Evolutionary conservation across 495 filamentous ascomycete genomes (phyloP), one percentile per base, ranked within the genome.

Genomic region (Pyronema domesticum): DNA sequence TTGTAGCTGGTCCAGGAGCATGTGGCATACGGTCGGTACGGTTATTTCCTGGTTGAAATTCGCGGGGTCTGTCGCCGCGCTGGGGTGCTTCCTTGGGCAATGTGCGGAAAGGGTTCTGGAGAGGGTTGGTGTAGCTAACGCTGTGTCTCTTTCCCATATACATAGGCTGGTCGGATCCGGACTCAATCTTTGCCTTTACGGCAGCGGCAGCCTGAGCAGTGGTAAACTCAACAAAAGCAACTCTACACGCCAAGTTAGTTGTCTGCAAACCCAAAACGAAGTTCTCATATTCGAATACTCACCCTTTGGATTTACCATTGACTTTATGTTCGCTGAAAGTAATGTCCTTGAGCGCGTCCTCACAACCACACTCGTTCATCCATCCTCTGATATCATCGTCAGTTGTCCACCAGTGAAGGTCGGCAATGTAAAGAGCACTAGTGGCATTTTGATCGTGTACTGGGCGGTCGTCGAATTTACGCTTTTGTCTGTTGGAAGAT

Each of bases 231-330:
- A 95, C 70, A 62, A 87, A 98, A 0, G 80, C 87, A 81, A 95
- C 88, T 6, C 91, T 95, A 64, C 59, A 53, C 23, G 23, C 1
- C 51, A 33, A 34, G 15, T 33, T 23, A 13, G 53, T 15, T 34
- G 39, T 17, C 9, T 11, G 44, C 17, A 34, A 51, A 1, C 7
- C 23, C 11, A 51, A 14, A 51, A n/a, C 19, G 3, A 40, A 35
- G 19, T 34, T 6, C 30, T 34, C 4, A n/a, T 50, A 33, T 51
- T 13, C 17, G 23, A 14, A n/a, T 18, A 68, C 81, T 60, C 73
- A 95, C 89, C 89, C 88, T 71, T 95, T 95, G 67, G 85, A 91
- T 68, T 98, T 98, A 53, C 91, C 91, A 61, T 98, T 98, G 11
- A 96, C 87, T 68, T 98, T 98, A 68, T 96, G 91, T 65, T 98